Evolutionary conservation across 306 rosid genomes (phyloP).

Genomic region (Cucurbita argyrosperma): DNA sequence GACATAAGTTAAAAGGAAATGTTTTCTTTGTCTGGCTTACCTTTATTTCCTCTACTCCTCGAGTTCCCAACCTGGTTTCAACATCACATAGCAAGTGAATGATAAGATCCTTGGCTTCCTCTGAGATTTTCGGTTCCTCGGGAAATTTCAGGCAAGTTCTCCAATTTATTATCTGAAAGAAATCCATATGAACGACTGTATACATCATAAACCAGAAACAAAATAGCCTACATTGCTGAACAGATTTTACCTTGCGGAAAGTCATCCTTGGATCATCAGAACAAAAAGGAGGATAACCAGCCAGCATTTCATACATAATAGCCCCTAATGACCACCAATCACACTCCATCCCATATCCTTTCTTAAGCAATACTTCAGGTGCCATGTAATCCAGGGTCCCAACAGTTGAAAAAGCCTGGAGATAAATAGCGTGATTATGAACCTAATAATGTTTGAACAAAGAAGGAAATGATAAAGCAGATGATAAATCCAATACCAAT

Average conservation of each 20-base stretch:
- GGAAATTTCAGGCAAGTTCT: constrained; percentile 90
- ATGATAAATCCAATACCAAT: constrained; percentile 32
- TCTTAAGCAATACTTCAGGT: constrained; percentile 92
- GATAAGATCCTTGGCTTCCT: constrained; percentile 74
- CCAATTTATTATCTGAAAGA: constrained; percentile 91
- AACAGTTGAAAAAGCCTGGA: constrained; percentile 92
- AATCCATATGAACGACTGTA: constrained; percentile 2
- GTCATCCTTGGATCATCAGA: constrained; percentile 98
- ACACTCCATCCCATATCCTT: constrained; percentile 96
- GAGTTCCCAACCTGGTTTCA: constrained; percentile 79
- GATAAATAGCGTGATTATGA: not conserved
- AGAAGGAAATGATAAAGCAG: constrained; percentile 1
- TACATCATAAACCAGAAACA: constrained; percentile 2
- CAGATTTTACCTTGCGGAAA: constrained; percentile 72
- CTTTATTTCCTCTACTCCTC: constrained; percentile 89
- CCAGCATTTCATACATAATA: constrained; percentile 95
- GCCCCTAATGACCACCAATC: constrained; percentile 99
- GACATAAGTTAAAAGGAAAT: not conserved
- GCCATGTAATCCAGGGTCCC: constrained; percentile 99
- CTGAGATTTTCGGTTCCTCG: constrained; percentile 75
- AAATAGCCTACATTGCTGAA: constrained; percentile 6
- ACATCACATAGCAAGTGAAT: constrained; percentile 80
- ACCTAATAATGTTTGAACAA: not conserved
- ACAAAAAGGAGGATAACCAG: constrained; percentile 96
- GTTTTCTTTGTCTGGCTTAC: constrained; percentile 24